These are phyloP conservation scores for Colletotrichum trifolii DNA, from an alignment of 2,329 filamentous ascomycete genomes.

Conservation along the genomic window DNA sequence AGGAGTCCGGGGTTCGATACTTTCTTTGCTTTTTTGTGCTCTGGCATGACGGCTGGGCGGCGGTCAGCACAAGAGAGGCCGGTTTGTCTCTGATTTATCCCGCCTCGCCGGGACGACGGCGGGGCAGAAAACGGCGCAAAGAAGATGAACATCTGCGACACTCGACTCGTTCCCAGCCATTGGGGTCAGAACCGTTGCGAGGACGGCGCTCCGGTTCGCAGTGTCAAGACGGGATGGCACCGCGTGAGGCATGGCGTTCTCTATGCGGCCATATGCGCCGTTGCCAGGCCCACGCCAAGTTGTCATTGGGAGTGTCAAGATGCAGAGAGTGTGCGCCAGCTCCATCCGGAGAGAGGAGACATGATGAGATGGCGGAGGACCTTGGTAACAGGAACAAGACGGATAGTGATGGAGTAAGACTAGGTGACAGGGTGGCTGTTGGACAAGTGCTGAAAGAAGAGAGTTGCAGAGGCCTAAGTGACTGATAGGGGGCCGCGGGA, in stretches of 20 bases:
- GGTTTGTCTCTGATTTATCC: slow-evolving; percentile 25
- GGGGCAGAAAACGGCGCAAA: slow-evolving; percentile 14
- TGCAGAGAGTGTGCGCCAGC: slow-evolving; percentile 13
- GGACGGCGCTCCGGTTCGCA: slow-evolving; percentile 5
- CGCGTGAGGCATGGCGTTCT: slow-evolving; percentile 10
- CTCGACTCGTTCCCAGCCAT: neutral
- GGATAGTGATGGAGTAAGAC: slow-evolving; percentile 9
- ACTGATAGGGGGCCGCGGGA: slow-evolving; percentile 7
- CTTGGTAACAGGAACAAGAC: slow-evolving; percentile 8
- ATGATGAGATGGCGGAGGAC: slow-evolving; percentile 24
- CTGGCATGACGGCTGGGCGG: slow-evolving; percentile 1
- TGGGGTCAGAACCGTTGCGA: slow-evolving; percentile 5
- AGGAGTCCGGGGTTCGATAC: slow-evolving; percentile 13
- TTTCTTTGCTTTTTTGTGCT: slow-evolving; percentile 4
- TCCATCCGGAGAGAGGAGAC: slow-evolving; percentile 13
- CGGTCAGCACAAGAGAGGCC: slow-evolving; percentile 23
- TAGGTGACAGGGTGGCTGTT: slow-evolving; percentile 9
- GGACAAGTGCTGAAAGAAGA: slow-evolving; percentile 7
- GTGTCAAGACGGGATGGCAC: slow-evolving; percentile 13
- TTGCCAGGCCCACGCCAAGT: slow-evolving; percentile 13
- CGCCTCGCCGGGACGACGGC: slow-evolving; percentile 8
- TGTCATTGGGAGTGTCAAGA: slow-evolving; percentile 18
- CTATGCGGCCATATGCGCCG: neutral
- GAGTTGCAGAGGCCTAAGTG: slow-evolving; percentile 16
- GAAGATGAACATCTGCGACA: neutral